Conservation (phyloP, 1,139 yeast species). For the Saccharomyces hybrid region DNA sequence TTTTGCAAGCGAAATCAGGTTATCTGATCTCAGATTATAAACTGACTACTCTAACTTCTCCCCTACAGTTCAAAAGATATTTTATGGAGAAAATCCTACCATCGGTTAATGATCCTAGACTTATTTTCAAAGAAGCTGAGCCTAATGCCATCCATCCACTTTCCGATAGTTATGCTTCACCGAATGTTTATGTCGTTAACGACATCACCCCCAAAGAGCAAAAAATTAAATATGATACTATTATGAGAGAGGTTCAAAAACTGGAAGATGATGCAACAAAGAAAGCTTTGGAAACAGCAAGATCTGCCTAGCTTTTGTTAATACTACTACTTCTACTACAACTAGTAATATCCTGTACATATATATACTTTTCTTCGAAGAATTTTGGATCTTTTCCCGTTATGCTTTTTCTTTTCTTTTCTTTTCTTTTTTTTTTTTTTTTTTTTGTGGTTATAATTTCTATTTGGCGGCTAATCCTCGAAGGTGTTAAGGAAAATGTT, state of each 20-base stretch:
- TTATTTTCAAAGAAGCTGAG: constrained; percentile 50
- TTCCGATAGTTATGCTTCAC: constrained; percentile 39
- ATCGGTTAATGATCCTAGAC: constrained; percentile 31
- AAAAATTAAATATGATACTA: constrained; percentile 35
- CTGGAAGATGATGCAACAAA: constrained; percentile 36
- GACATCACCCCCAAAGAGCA: constrained; percentile 36
- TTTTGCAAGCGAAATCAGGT: constrained; percentile 53
- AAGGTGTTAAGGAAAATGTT: neutral
- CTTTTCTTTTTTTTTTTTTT: neutral
- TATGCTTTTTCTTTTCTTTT: neutral
- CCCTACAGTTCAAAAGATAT: constrained; percentile 40
- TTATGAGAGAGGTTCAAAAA: constrained; percentile 24
- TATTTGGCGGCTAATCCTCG: neutral
- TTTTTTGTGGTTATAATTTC: neutral
- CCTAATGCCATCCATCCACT: constrained; percentile 71
- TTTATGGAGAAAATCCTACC: constrained; percentile 38
- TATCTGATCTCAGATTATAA: constrained; percentile 59
- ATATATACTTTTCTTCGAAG: neutral
- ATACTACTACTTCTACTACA: neutral
- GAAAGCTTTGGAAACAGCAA: constrained; percentile 33
- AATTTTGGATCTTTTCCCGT: neutral
- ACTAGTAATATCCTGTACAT: constrained; percentile 3
- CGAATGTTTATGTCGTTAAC: constrained; percentile 43
- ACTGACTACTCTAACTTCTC: constrained; percentile 44
- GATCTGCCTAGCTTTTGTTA: constrained; percentile 6